Base-by-base conservation (phyloP, 208 protist species). In the Crithidia sp. region DNA sequence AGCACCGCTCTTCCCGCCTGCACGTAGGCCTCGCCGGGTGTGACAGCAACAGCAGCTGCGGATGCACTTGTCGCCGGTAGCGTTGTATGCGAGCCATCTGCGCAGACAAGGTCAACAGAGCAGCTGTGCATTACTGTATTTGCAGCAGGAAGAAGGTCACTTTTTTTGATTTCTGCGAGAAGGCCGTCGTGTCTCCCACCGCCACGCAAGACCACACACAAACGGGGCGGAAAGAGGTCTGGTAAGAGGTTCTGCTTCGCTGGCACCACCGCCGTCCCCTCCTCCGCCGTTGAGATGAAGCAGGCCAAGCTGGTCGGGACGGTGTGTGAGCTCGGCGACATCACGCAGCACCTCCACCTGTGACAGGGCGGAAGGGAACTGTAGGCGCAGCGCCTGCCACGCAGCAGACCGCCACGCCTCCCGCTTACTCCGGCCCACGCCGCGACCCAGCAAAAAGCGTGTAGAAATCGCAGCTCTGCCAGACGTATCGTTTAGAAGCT, bases 381-480 rank as follows among this genome's bases (percentile, higher is more conserved):
- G 88, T 7, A 67, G 57, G 1, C 64, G 75, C n/a, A 94, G 63
- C 5, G 86, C 89, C 53, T 85, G 67, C 62, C 77, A 79, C 14
- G 89, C 83, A 9, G 89, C 89, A 2, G 84, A 74, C 5, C 63
- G 58, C 89, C 89, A 94, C 19, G 89, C 89, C 50, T 69, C 65
- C 0, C 76, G 61, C 68, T 88, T 89, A 8, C 47, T 87, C 4
- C 67, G 57, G 3, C 89, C 89, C 8, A 82, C 59, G 36, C 89
- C 89, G 5, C 83, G 62, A 70, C 86, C 89, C 49, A 94, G 71
- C 13, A 78, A 50, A 66, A 90, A 88, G 6, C 41, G 28, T 28
- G 28, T 28, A 1, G 28, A 28, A 28, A 28, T 28, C 28, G 28
- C 28, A 28, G 28, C 28, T 28, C 28, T 28, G 28, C 28, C 28